phyloP scores from a whole-genome alignment of 441 rosid genomes.

The Croton laevigatus region DNA sequence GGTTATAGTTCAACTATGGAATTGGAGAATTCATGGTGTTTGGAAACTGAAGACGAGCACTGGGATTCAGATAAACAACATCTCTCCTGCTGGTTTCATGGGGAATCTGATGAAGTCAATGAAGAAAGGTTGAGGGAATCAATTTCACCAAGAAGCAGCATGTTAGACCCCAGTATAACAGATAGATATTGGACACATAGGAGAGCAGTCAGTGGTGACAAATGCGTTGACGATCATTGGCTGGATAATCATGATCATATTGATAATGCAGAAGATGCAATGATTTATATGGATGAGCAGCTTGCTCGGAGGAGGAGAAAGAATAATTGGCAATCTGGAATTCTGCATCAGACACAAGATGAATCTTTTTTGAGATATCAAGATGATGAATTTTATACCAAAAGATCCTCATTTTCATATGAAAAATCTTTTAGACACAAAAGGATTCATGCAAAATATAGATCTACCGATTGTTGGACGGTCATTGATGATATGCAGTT shows the following conservation, averaged over 20 bases:
- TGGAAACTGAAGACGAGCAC: slow-evolving; percentile 33
- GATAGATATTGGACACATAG: slow-evolving; percentile 24
- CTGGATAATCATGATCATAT: slow-evolving; percentile 18
- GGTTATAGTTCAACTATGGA: slow-evolving; percentile 25
- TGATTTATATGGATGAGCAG: slow-evolving; percentile 23
- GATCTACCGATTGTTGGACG: slow-evolving; percentile 24
- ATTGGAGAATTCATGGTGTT: slow-evolving; percentile 32
- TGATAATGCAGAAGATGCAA: slow-evolving; percentile 24
- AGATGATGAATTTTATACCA: slow-evolving; percentile 25
- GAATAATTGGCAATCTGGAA: slow-evolving; percentile 26
- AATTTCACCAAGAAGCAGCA: slow-evolving; percentile 23
- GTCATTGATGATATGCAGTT: slow-evolving; percentile 25
- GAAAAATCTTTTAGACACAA: slow-evolving; percentile 29
- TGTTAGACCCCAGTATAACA: slow-evolving; percentile 24
- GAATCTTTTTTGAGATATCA: slow-evolving; percentile 20
- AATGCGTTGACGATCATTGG: slow-evolving; percentile 27
- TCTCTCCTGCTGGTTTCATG: slow-evolving; percentile 20
- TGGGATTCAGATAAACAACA: slow-evolving; percentile 22
- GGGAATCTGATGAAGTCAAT: slow-evolving; percentile 28
- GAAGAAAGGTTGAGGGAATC: slow-evolving; percentile 32
- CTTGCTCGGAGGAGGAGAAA: slow-evolving; percentile 30
- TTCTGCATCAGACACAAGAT: slow-evolving; percentile 13
- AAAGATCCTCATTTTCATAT: slow-evolving; percentile 27
- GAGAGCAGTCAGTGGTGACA: slow-evolving; percentile 25
- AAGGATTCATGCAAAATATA: slow-evolving; percentile 23